Evolutionary conservation across 331 rosid species (phyloP).

Genomic region (Malus hybrid): DNA sequence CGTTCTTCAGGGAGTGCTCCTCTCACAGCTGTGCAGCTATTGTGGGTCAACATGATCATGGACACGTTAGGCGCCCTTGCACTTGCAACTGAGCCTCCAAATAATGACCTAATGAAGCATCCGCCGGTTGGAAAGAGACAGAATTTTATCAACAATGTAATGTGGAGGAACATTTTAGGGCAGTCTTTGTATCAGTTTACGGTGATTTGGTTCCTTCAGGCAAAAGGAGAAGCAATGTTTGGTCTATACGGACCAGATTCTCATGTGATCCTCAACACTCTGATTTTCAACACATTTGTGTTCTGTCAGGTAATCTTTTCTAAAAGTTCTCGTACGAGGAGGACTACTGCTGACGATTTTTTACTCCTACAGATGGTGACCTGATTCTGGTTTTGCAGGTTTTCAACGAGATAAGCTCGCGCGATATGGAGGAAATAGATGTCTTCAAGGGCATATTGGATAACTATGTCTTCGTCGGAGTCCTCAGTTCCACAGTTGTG

Average conservation of each 20-base stretch:
- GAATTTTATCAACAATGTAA: constrained; percentile 82
- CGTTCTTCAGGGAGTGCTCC: constrained; percentile 70
- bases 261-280: constrained; percentile 68
- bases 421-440: constrained; percentile 80
- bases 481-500: constrained; percentile 48
- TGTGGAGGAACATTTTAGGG: constrained; percentile 97
- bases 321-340: background rate
- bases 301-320: constrained; percentile 71
- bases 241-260: constrained; percentile 55
- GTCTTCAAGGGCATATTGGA: constrained; percentile 73
- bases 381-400: constrained; percentile 43
- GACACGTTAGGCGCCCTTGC: constrained; percentile 97
- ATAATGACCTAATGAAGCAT: constrained; percentile 74
- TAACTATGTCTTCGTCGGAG: constrained; percentile 70
- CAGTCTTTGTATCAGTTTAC: constrained; percentile 78
- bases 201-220: constrained; percentile 84
- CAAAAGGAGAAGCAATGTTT: constrained; percentile 61
- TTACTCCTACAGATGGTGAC: background rate
- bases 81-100: constrained; percentile 99
- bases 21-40: constrained; percentile 88
- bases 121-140: constrained; percentile 84
- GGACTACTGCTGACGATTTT: background rate
- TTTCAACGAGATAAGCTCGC: constrained; percentile 86
- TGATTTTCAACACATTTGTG: constrained; percentile 83
- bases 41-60: constrained; percentile 99